phyloP scores from a whole-genome alignment of 768 basidiomycete genomes.

The Termitomyces sp. region DNA sequence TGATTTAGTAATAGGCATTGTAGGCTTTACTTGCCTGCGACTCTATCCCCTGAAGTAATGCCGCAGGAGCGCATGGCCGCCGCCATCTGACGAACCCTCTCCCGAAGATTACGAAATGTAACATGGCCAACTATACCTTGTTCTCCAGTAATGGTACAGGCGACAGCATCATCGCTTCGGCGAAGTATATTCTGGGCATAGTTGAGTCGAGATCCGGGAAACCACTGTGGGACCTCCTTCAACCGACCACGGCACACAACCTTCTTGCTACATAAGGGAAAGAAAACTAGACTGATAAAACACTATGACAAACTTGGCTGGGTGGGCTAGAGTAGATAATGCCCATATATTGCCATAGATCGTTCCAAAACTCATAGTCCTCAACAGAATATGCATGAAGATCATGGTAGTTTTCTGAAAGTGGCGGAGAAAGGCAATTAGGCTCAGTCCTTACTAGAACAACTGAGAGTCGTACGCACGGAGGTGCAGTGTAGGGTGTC shows the following conservation, averaged over 20 bases:
- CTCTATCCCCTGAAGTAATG: slow-evolving; percentile 53
- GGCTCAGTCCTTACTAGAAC: not conserved
- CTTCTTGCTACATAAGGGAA: slow-evolving; percentile 15
- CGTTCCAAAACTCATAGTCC: slow-evolving; percentile 61
- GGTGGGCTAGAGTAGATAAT: slow-evolving; percentile 56
- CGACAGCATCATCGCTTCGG: slow-evolving; percentile 53
- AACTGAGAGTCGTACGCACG: slow-evolving; percentile 10
- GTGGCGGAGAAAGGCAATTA: not conserved
- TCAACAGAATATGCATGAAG: slow-evolving; percentile 65
- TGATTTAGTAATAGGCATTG: not conserved
- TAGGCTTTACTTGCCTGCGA: slow-evolving; percentile 47
- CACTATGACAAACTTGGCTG: not conserved
- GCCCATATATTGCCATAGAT: slow-evolving; percentile 59
- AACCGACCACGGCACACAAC: slow-evolving; percentile 40
- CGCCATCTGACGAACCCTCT: slow-evolving; percentile 52
- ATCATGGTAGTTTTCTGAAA: slow-evolving; percentile 55
- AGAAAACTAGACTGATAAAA: not conserved
- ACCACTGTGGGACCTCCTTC: slow-evolving; percentile 61
- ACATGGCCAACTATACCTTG: slow-evolving; percentile 41
- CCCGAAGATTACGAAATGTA: slow-evolving; percentile 49
- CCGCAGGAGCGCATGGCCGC: slow-evolving; percentile 54
- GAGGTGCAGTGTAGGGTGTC: slow-evolving; percentile 47
- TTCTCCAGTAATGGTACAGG: slow-evolving; percentile 55
- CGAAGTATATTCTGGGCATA: slow-evolving; percentile 68
- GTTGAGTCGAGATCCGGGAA: slow-evolving; percentile 59